Base-by-base conservation (phyloP, 129 eudicot species). In the Flaveria ramosissima region DNA sequence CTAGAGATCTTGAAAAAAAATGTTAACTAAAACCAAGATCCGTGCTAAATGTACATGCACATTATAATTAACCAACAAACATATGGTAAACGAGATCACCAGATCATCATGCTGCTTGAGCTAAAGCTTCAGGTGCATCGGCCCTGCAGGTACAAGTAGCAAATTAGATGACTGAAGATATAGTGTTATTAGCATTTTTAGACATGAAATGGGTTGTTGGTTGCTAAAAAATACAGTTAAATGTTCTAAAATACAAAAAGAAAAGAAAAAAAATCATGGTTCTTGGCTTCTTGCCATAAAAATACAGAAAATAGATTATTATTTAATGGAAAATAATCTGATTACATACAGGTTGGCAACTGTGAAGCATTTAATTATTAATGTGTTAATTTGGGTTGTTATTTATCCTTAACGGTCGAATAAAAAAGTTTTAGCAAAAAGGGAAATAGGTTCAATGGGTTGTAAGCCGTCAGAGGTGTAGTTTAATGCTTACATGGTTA, bases 41-140 rank as follows among this genome's bases (percentile, higher is more conserved):
- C 27, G 41, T 60, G 82, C 82, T 50, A 60, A 78, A 59, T 47
- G 76, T 77, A 52, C 69, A 67, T 52, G 74, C 78, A 42, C 62
- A 47, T 73, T 67, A 78, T 60, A 71, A 47, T 67, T 59, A 74
- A 67, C 52, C 15, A 30, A 79, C 67, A 50, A 72, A 14, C 32
- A 50, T 16, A 63, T 19, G 50, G 17, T 52, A 73, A 65, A 80
- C 16, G 51, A 72, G 67, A 72, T 72, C 47, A 51, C 76, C 53
- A 52, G 45, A 80, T 86, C 82, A 79, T 86, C 88, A 92, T 43
- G 92, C 98, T 11, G 92, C 89, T 75, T 86, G 86, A 70, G 92
- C 88, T 53, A 88, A 55, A 66, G 87, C 82, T 83, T 90, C 94
- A 60, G 86, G 76, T 72, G 80, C 85, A 53, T 75, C 81, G 2